Evolutionary conservation across 495 filamentous ascomycete genomes (phyloP).

Genomic region (Podospora conica): DNA sequence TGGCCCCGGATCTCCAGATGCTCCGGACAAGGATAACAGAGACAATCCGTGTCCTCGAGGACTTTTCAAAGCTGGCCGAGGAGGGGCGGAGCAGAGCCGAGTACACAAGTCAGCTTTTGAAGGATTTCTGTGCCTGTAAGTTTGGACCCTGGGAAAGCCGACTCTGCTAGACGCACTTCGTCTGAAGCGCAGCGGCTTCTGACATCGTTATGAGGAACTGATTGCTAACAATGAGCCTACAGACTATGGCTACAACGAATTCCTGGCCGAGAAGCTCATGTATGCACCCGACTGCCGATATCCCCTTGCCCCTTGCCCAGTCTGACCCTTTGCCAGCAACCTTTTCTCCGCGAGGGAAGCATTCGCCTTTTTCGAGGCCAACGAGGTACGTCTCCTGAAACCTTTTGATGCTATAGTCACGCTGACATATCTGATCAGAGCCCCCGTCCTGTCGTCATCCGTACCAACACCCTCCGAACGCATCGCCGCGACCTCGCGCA

Average conservation of each 20-base stretch:
- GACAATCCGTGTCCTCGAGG: slow-evolving; percentile 81
- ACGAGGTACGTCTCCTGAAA: slow-evolving; percentile 53
- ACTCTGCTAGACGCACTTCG: background rate
- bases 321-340: slow-evolving; percentile 44
- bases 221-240: slow-evolving; percentile 1
- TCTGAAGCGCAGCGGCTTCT: too few relatives aligned
- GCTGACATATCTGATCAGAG: slow-evolving; percentile 25
- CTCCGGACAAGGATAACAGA: slow-evolving; percentile 88
- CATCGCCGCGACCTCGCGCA: slow-evolving; percentile 89
- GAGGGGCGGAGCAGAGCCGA: slow-evolving; percentile 74
- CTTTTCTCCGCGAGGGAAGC: slow-evolving; percentile 92
- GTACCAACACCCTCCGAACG: slow-evolving; percentile 92
- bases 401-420: background rate
- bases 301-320: background rate
- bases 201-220: background rate
- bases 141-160: background rate
- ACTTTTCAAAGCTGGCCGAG: slow-evolving; percentile 73
- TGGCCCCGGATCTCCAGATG: slow-evolving; percentile 85
- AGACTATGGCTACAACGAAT: slow-evolving; percentile 76
- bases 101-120: slow-evolving; percentile 77
- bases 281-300: background rate
- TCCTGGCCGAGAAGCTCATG: slow-evolving; percentile 34
- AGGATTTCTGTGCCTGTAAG: slow-evolving; percentile 76
- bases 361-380: slow-evolving; percentile 97
- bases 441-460: slow-evolving; percentile 67